Evolutionary conservation across 495 filamentous ascomycete species (phyloP).

Genomic region (Eremomyces bilateralis): DNA sequence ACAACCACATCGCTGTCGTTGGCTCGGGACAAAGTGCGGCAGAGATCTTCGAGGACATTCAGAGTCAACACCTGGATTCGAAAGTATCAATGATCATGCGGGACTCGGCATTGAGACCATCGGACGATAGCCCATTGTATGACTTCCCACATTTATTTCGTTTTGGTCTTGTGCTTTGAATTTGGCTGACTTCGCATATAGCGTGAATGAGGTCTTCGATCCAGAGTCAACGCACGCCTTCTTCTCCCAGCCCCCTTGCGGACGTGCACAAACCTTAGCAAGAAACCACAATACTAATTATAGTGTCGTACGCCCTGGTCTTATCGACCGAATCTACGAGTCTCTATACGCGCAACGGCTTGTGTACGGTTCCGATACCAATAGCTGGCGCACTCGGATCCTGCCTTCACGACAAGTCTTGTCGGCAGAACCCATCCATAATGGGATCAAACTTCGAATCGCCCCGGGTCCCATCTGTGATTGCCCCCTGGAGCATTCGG

Average conservation of each 20-base stretch:
- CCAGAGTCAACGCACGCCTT: conserved; percentile 56
- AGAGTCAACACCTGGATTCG: conserved; percentile 62
- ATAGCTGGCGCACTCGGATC: too few relatives aligned
- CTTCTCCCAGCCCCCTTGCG: conserved; percentile 37
- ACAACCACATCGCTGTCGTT: conserved; percentile 60
- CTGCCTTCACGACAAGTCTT: too few relatives aligned
- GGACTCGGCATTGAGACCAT: conserved; percentile 59
- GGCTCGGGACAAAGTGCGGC: conserved; percentile 84
- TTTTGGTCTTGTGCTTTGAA: too few relatives aligned
- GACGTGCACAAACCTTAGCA: conserved; percentile 37
- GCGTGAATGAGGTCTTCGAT: conserved; percentile 93
- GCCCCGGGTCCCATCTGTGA: too few relatives aligned
- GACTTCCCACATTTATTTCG: too few relatives aligned
- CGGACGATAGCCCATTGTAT: conserved; percentile 90
- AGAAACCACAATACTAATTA: conserved; percentile 74
- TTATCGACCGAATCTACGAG: conserved; percentile 74
- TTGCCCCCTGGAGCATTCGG: too few relatives aligned
- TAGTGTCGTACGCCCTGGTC: conserved; percentile 66
- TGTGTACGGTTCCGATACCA: too few relatives aligned
- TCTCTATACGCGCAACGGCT: conserved; percentile 67
- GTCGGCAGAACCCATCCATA: too few relatives aligned
- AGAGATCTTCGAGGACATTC: conserved; percentile 83
- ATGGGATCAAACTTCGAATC: conserved; percentile 5
- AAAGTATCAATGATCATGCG: conserved; percentile 55
- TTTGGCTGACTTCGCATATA: conserved; percentile 19